Percentiles rank a stretch among this genome's conserved stretches.
These are phyloP conservation scores for Pterocarpus santalinus DNA, from an alignment of 306 rosid genomes.

Conservation along the genomic window DNA sequence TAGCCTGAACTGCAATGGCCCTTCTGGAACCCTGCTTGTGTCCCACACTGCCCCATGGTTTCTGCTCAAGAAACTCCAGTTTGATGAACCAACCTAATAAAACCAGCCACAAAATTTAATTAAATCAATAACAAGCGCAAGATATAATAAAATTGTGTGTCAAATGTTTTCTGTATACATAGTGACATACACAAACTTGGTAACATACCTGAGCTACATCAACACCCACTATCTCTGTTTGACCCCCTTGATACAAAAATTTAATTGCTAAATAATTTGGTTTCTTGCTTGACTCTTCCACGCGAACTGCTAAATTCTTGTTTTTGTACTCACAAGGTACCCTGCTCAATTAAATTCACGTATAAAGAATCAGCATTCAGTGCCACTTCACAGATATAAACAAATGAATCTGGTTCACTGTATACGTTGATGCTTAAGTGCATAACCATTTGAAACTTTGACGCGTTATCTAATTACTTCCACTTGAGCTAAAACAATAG, in stretches of 20 bases:
- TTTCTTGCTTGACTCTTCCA: conserved; percentile 87
- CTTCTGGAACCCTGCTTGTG: conserved; percentile 74
- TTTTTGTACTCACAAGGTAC: conserved; percentile 77
- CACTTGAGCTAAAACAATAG: too few relatives aligned
- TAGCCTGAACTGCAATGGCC: conserved; percentile 73
- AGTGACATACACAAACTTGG: too few relatives aligned
- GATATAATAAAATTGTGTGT: not conserved
- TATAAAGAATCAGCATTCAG: not conserved
- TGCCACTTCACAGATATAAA: not conserved
- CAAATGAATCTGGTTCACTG: too few relatives aligned
- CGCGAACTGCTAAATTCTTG: conserved; percentile 71
- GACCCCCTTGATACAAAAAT: conserved; percentile 92
- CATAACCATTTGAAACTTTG: too few relatives aligned
- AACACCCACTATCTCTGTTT: conserved; percentile 85
- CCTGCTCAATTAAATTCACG: conserved; percentile 53
- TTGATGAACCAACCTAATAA: conserved; percentile 69
- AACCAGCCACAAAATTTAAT: not conserved
- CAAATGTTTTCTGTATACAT: not conserved
- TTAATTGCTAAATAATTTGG: conserved; percentile 71
- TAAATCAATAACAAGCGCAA: not conserved
- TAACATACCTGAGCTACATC: conserved; percentile 83
- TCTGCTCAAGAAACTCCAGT: conserved; percentile 71
- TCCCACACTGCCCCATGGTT: conserved; percentile 87
- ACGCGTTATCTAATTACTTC: too few relatives aligned
- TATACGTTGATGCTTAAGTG: too few relatives aligned